Evolutionary conservation across 495 filamentous ascomycete genomes (phyloP), one percentile per base, ranked within the genome.

Genomic region (Rhizodiscina lignyota): DNA sequence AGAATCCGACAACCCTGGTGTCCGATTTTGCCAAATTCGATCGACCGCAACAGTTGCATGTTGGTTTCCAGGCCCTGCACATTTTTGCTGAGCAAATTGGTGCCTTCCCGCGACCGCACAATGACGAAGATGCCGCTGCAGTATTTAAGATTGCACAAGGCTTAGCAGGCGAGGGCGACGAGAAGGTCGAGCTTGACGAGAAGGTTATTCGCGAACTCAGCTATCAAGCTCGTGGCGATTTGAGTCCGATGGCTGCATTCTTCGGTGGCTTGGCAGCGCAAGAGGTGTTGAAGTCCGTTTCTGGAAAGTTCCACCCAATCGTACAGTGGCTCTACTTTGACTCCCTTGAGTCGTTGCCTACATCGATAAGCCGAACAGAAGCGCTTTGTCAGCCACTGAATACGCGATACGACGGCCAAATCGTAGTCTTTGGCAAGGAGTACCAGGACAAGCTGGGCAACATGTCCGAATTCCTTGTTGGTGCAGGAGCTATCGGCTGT

Each of bases 11-110:
- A 37, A 67, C 87, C 38, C 58, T 99, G 40, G 68, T 92, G 18
- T 93, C 91, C 13, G 91, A 99, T 53, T 94, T 81, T 47, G 91
- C 91, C 56, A 99, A 99, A 52, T 92, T 94, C 37, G 89, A 96
- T 50, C 74, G 91, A 26, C 86, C 91, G 0, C 70, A 74, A 41
- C 84, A 94, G 54, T 68, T 99, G 17, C 91, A 99, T 48, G 58
- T 89, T 40, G 91, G 86, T 36, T 75, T 96, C 48, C 87, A 99
- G 56, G 86, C 86, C 18, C 65, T 99, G 18, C 82, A 94, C 53
- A 68, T 73, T 18, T 99, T 93, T 50, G 68, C 63, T 0, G 71
- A 80, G 50, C 58, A 63, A 11, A 72, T 87, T 33, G 71, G 72
- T 21, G 68, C 74, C n/a, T 60, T 84, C 27, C 89, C 91, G 22